Conservation (phyloP, 495 filamentous ascomycete genomes). For the Extremus antarcticus region DNA sequence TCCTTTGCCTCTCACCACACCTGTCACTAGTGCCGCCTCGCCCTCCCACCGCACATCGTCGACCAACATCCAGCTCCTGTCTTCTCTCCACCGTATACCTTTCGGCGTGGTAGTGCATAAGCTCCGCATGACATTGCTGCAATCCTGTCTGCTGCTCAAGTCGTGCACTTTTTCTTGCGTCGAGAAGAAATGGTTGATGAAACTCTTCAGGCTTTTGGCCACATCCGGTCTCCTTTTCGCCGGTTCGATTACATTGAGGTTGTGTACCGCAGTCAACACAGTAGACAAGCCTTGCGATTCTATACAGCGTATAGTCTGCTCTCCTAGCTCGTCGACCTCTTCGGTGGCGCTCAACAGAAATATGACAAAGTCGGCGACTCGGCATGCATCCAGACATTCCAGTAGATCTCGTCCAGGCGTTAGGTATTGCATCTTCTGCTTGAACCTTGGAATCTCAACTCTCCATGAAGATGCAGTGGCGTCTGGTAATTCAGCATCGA, state of each 20-base stretch:
- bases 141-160: constrained; percentile 77
- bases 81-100: constrained; percentile 85
- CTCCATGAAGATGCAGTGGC: constrained; percentile 36
- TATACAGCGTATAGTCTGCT: constrained; percentile 70
- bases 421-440: constrained; percentile 81
- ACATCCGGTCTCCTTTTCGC: constrained; percentile 66
- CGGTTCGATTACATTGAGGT: constrained; percentile 45
- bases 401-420: constrained; percentile 59
- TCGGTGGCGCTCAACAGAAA: constrained; percentile 68
- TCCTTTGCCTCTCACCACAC: constrained; percentile 74
- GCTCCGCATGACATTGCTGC: constrained; percentile 75
- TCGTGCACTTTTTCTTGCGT: constrained; percentile 76
- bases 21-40: constrained; percentile 62
- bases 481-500: constrained; percentile 52
- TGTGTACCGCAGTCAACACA: constrained; percentile 64
- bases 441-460: constrained; percentile 75
- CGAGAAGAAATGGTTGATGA: constrained; percentile 87
- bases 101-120: constrained; percentile 84
- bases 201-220: constrained; percentile 70
- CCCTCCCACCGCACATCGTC: constrained; percentile 60
- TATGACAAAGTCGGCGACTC: constrained; percentile 79
- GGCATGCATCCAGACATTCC: constrained; percentile 70
- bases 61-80: constrained; percentile 86
- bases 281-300: constrained; percentile 91
- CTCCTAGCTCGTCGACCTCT: constrained; percentile 73